Conservation (phyloP, 495 filamentous ascomycete genomes). For the Aspergillus hancockii region DNA sequence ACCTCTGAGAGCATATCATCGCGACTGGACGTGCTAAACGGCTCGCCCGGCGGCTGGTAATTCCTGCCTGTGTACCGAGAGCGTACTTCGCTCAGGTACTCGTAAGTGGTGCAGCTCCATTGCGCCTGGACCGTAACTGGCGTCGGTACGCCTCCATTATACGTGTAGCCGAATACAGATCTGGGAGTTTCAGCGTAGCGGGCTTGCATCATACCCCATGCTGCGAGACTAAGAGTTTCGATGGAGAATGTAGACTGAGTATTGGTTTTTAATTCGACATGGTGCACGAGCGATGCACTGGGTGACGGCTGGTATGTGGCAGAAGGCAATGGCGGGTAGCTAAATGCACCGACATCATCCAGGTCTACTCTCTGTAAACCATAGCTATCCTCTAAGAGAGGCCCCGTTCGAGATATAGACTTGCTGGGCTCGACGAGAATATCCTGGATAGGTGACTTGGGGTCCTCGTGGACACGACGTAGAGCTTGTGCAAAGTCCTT, state of each 20-base stretch:
- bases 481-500: neutral
- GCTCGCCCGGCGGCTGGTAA: no score
- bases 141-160: conserved; percentile 51
- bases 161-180: conserved; percentile 48
- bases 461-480: no score
- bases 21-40: no score
- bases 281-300: conserved; percentile 11
- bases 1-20: no score
- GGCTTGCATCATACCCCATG: conserved; percentile 49
- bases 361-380: conserved; percentile 11
- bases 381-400: no score
- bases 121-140: conserved; percentile 14
- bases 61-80: no score
- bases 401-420: no score
- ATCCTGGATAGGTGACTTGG: no score
- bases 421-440: no score
- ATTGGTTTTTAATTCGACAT: conserved; percentile 14
- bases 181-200: conserved; percentile 31
- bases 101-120: no score
- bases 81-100: no score
- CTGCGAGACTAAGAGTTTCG: conserved; percentile 18
- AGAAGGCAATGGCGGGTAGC: conserved; percentile 43
- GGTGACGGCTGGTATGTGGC: conserved; percentile 36
- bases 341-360: conserved; percentile 33
- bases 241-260: conserved; percentile 24